Conservation (phyloP, 345 rosid species). For the Populus nigra region DNA sequence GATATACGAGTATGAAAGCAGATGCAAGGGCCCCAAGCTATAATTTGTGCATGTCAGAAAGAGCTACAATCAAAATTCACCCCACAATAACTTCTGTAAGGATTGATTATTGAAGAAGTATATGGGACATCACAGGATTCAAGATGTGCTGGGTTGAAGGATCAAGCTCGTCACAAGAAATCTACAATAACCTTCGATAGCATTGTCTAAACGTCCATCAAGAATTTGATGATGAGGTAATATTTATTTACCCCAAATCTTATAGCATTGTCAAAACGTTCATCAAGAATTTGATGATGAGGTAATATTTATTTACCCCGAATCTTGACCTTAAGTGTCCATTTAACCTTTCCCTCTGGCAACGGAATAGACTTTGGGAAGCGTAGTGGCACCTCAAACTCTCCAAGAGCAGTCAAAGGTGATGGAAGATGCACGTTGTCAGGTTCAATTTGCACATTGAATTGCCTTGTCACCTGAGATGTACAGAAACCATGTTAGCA, state of each 20-base stretch:
- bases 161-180: not conserved
- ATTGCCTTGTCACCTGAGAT: constrained; percentile 78
- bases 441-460: constrained; percentile 66
- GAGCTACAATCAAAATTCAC: too few species aligned
- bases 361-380: constrained; percentile 76
- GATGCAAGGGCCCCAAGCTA: too few species aligned
- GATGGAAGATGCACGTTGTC: constrained; percentile 61
- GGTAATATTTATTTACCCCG: constrained; percentile 50
- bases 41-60: too few species aligned
- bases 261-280: constrained; percentile 2
- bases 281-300: not conserved
- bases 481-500: not conserved
- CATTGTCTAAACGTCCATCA: not conserved
- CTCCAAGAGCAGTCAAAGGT: constrained; percentile 67
- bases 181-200: not conserved
- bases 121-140: too few species aligned
- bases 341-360: constrained; percentile 72
- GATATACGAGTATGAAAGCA: too few species aligned
- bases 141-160: not conserved
- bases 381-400: constrained; percentile 67
- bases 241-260: constrained; percentile 65
- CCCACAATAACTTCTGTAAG: too few species aligned
- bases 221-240: not conserved
- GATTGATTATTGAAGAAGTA: too few species aligned
- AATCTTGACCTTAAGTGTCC: constrained; percentile 77